Base-by-base conservation (phyloP, 1,139 yeast genomes). In the Candida smagusa region DNA sequence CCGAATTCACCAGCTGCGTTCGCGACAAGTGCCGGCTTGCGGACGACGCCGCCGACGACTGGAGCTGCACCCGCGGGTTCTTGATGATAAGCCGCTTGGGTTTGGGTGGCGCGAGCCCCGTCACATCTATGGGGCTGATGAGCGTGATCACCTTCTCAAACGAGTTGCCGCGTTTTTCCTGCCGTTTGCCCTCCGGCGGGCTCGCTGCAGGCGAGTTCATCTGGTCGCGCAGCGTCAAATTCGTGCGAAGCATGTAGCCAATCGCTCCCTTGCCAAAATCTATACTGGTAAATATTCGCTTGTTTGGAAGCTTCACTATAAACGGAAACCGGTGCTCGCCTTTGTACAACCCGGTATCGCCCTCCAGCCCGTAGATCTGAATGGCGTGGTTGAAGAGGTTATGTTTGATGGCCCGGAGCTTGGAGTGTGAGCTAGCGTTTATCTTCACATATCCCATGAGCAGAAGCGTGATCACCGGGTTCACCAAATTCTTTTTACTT, bases 321-420 rank as follows among this genome's bases (percentile, higher is more conserved):
- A 89, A 89, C 9, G 95, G 95, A 56, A 89, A 89, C 28, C 87
- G 66, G 58, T 89, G 97, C 52, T 86, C 92, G 22, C 97, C 97
- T 48, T 80, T 79, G 33, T 78, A 75, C 21, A 84, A 55, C 0
- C 87, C 87, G 5, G 38, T 25, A 30, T 32, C 35, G 19, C 35
- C 69, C 7, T 24, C 26, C n/a, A 25, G 33, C 0, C 94, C 95
- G 61, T 84, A 86, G n/a, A 87, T 72, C 30, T 68, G 62, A 11
- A 83, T 77, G 7, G 81, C 72, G 52, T 82, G 88, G 41, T 81
- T 77, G 59, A 86, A 81, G 22, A 87, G 61, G 11, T 63, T 60
- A 39, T 75, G 71, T 40, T 74, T 74, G 34, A 73, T 63, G 19
- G 76, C 75, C 36, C 84, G 59, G 31, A 77, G 60, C 38, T 75